These are phyloP conservation scores for Cytospora piceicola DNA, from an alignment of 2,329 filamentous ascomycete species.

Conservation along the genomic window DNA sequence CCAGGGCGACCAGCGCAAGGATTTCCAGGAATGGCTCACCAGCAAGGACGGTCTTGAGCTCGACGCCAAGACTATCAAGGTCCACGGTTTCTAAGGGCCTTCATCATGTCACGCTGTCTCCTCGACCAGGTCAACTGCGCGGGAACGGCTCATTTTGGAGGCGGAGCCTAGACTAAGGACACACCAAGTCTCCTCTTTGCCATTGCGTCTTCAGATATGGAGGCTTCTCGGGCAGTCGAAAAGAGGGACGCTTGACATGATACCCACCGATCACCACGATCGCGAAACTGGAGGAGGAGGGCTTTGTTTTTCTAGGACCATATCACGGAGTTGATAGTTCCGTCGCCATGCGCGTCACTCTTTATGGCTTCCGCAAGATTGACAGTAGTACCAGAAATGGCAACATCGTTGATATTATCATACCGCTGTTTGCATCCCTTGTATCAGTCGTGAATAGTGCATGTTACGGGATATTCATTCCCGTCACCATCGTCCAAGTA, in stretches of 20 bases:
- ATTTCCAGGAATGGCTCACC: constrained; percentile 95
- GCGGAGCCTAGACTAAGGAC: constrained; percentile 24
- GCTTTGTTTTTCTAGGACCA: constrained; percentile 20
- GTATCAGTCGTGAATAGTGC: background rate
- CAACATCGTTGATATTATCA: constrained; percentile 21
- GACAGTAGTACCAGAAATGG: constrained; percentile 28
- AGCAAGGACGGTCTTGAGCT: constrained; percentile 95
- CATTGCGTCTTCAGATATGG: constrained; percentile 25
- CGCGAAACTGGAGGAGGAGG: constrained; percentile 17
- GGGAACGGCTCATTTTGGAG: constrained; percentile 23
- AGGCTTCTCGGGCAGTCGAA: constrained; percentile 25
- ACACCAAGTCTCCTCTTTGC: constrained; percentile 27
- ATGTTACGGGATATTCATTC: background rate
- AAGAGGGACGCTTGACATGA: constrained; percentile 27
- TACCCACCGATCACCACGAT: constrained; percentile 22
- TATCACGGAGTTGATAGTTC: constrained; percentile 24
- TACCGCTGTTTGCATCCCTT: background rate
- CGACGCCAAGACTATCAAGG: constrained; percentile 97
- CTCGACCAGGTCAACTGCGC: constrained; percentile 14
- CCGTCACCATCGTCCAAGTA: background rate
- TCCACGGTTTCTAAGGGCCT: constrained; percentile 47
- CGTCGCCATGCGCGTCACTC: constrained; percentile 21
- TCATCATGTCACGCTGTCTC: constrained; percentile 28
- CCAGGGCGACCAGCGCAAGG: constrained; percentile 98
- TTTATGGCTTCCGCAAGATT: constrained; percentile 25